A percentile compares a stretch with the other conserved stretches of the same genome.
phyloP scores from a whole-genome alignment of 225 moss, liverwort and hornwort species.

The Marchantia paleacea region DNA sequence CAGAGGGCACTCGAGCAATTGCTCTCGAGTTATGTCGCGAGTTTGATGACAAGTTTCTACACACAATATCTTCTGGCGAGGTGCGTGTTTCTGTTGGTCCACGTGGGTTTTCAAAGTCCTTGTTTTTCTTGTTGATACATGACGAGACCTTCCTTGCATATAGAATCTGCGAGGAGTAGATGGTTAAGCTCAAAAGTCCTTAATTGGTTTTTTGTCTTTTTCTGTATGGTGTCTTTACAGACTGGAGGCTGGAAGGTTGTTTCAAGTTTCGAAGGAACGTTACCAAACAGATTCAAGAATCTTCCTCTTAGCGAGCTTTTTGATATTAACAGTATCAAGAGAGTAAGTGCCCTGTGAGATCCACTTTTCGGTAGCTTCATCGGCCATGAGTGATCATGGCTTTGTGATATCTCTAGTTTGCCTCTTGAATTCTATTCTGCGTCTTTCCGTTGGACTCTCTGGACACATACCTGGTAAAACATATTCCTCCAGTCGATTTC shows the following conservation, averaged over 20 bases:
- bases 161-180: neutral
- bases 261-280: constrained; percentile 86
- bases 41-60: constrained; percentile 92
- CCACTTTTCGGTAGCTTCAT: no score
- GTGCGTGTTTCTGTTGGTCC: constrained; percentile 29
- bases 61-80: constrained; percentile 90
- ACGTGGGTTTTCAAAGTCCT: neutral
- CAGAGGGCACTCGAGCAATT: constrained; percentile 93
- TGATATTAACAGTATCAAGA: constrained; percentile 89
- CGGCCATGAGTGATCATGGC: no score
- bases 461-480: no score
- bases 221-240: constrained; percentile 33
- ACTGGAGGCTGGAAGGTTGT: constrained; percentile 98
- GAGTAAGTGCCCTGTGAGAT: constrained; percentile 41
- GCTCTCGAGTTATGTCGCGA: constrained; percentile 97
- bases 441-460: no score
- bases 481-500: no score
- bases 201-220: no score
- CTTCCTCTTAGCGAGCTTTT: constrained; percentile 85
- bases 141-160: neutral
- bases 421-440: no score
- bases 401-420: no score
- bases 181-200: neutral
- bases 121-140: neutral
- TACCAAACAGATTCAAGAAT: constrained; percentile 83